Evolutionary conservation across 1,284 basidiomycete genomes (phyloP), one percentile per base, ranked within the genome.

Genomic region (Anthracocystis setariae): DNA sequence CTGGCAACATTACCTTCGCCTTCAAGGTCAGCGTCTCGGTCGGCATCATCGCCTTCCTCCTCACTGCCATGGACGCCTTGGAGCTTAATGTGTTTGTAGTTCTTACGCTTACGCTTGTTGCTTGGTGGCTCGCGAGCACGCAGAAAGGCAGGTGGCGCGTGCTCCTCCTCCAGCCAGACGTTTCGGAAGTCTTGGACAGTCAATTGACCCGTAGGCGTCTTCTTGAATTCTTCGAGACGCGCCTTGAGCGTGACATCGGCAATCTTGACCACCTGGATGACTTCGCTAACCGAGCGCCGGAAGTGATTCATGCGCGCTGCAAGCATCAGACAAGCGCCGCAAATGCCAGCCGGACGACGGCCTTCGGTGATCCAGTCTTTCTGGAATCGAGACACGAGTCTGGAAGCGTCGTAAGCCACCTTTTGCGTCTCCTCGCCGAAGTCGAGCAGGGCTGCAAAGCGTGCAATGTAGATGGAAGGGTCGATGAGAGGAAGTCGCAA

Each of bases 281-380:
- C 91, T 84, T 99, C 96, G 79, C 94, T 91, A 2, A 98, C 87
- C 21, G 90, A 92, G 43, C 96, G 87, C 37, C 94, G 86, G 81
- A 96, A 98, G 82, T 97, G 94, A 84, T 96, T 97, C 96, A 99
- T 98, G 20, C 96, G 89, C 29, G 94, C 95, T 0, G 96, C 96
- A 18, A 99, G 88, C 37, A 98, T 87, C 15, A 98, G 87, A 33
- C 92, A 93, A 0, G 96, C 96, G 27, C 96, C 96, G 82, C 95
- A 98, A 60, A 99, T 94, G 17, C 96, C 96, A 0, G 96, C 93
- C 0, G 96, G 96, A 12, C 96, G 88, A 40, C 96, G 89, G 35
- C 96, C 96, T 27, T 91, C 90, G 7, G 92, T 91, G 88, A 99
- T 94, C 95, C 95, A 99, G 84, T 98, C 96, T 24, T 93, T 88